Evolutionary conservation across 192 early-diverging fungal genomes (phyloP).

Genomic region (Phlyctochytrium planicorne): DNA sequence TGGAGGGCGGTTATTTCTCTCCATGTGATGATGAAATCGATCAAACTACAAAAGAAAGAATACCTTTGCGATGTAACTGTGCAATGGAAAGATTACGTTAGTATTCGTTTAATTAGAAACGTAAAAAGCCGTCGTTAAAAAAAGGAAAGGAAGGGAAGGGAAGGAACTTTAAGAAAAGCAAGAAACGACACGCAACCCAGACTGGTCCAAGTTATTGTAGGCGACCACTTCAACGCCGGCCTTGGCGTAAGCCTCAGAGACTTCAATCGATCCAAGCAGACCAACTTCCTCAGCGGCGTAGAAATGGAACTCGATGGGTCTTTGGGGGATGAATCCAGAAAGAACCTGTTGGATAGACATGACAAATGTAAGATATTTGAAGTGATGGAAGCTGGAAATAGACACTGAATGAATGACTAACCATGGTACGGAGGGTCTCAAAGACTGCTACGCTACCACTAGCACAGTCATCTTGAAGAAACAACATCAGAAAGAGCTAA

Average conservation of each 20-base stretch:
- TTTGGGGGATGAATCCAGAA: constrained; percentile 59
- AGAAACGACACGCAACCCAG: constrained; percentile 17
- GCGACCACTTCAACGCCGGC: constrained; percentile 14
- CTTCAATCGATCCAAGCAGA: constrained; percentile 71
- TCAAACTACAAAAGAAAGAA: too few species aligned
- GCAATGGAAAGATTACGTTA: too few species aligned
- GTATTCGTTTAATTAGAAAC: constrained; percentile 1
- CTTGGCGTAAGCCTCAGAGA: constrained; percentile 25
- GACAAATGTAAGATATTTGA: too few species aligned
- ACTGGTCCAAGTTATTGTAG: constrained; percentile 55
- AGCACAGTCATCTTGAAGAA: constrained; percentile 26
- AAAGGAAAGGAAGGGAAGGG: not conserved
- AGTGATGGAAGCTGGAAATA: too few species aligned
- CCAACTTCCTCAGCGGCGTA: constrained; percentile 88
- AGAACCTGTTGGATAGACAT: too few species aligned
- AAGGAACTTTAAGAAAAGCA: not conserved
- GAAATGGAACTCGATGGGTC: constrained; percentile 89
- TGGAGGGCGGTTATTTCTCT: too few species aligned
- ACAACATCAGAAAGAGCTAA: too few species aligned
- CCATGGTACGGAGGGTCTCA: constrained; percentile 71
- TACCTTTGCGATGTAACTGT: too few species aligned
- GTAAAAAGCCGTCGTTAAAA: constrained; percentile 33
- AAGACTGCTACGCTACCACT: constrained; percentile 28
- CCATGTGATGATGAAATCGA: too few species aligned
- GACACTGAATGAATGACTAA: too few species aligned